These are phyloP conservation scores for Fusarium duplospermum DNA, from an alignment of 2,329 filamentous ascomycete genomes.

Conservation along the genomic window DNA sequence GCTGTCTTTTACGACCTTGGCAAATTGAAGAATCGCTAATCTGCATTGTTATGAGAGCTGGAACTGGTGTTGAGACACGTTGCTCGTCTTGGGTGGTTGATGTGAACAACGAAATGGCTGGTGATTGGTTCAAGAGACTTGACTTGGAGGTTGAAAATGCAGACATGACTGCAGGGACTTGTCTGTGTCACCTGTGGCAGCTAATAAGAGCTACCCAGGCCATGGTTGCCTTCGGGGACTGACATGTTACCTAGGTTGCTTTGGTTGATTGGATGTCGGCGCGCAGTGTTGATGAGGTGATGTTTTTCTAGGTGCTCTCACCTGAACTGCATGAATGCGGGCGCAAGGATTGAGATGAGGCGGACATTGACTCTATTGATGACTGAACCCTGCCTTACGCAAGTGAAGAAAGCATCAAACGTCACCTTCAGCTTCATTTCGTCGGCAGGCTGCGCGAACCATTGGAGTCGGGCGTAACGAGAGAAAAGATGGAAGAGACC, in stretches of 20 bases:
- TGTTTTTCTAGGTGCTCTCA: background rate
- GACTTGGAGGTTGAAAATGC: background rate
- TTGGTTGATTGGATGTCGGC: background rate
- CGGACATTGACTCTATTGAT: background rate
- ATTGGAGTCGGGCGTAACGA: background rate
- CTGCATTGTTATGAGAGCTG: slow-evolving; percentile 1
- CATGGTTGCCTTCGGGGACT: background rate
- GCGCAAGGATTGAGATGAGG: background rate
- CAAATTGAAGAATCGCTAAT: background rate
- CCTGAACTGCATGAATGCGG: background rate
- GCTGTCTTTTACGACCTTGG: background rate
- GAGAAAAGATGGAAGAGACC: background rate
- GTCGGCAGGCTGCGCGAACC: slow-evolving; percentile 32
- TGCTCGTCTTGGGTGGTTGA: background rate
- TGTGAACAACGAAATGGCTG: background rate
- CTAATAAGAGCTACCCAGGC: background rate
- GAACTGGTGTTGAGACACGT: background rate
- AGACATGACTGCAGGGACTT: background rate
- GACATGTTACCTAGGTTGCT: background rate
- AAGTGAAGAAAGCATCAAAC: background rate
- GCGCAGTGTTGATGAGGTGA: background rate
- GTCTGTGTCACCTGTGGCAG: background rate
- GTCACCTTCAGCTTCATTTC: slow-evolving; percentile 23
- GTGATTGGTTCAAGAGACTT: background rate
- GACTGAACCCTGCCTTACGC: slow-evolving; percentile 32